A percentile compares a stretch with the other conserved stretches of the same genome.
phyloP scores from a whole-genome alignment of 345 rosid species.

The Erodium maritimum region DNA sequence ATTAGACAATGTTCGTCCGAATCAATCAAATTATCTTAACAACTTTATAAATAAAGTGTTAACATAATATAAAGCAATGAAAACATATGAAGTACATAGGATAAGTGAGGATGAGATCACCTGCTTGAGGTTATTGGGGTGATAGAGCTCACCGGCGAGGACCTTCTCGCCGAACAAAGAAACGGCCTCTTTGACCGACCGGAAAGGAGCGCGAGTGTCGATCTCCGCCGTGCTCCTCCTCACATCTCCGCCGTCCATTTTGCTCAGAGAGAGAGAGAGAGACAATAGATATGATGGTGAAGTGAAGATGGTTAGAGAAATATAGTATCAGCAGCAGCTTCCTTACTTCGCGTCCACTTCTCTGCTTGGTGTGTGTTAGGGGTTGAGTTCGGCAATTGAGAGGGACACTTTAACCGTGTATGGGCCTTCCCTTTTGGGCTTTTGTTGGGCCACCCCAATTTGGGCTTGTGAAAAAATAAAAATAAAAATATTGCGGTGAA shows the following conservation, averaged over 20 bases:
- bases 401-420: too few species aligned
- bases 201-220: conserved; percentile 14
- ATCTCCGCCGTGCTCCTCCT: conserved; percentile 13
- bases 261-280: conserved; percentile 2
- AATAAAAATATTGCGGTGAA: too few species aligned
- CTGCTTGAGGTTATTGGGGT: conserved; percentile 1
- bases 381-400: too few species aligned
- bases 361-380: conserved; percentile 2
- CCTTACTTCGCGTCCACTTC: conserved; percentile 24
- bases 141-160: conserved; percentile 10
- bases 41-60: too few species aligned
- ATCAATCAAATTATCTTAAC: too few species aligned
- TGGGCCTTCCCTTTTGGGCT: too few species aligned
- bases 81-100: too few species aligned
- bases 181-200: conserved; percentile 19
- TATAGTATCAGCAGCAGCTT: conserved; percentile 8
- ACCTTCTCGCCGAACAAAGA: conserved; percentile 14
- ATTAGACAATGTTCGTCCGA: too few species aligned
- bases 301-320: conserved; percentile 1
- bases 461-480: too few species aligned
- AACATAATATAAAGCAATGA: too few species aligned
- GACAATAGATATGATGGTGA: background rate
- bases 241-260: background rate
- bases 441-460: too few species aligned
- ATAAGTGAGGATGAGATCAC: background rate